These are phyloP conservation scores for Phytophthora constricta DNA, from an alignment of 352 stramenopile genomes.

Conservation along the genomic window DNA sequence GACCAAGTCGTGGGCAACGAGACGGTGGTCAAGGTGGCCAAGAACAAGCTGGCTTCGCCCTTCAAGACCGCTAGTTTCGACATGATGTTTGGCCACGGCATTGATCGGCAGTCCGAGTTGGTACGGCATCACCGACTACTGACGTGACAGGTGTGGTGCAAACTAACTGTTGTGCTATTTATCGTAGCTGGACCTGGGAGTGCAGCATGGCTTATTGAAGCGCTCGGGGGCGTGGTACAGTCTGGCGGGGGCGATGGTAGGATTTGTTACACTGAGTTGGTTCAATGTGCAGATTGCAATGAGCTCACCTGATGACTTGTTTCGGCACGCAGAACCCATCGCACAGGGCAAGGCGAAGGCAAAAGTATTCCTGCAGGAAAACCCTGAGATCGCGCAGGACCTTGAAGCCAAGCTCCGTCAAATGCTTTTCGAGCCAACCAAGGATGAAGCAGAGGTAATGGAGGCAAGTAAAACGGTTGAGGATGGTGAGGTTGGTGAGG, in stretches of 20 bases:
- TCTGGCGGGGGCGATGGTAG: slow-evolving; percentile 67
- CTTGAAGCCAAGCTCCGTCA: slow-evolving; percentile 78
- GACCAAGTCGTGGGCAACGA: slow-evolving; percentile 95
- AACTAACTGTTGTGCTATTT: background rate
- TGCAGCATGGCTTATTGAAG: slow-evolving; percentile 79
- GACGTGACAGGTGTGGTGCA: background rate
- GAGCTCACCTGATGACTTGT: background rate
- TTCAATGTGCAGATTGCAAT: background rate
- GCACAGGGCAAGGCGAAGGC: slow-evolving; percentile 85
- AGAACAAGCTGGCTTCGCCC: slow-evolving; percentile 98
- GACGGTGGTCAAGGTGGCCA: slow-evolving; percentile 98
- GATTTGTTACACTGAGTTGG: slow-evolving; percentile 4
- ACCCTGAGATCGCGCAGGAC: slow-evolving; percentile 70
- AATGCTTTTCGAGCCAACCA: slow-evolving; percentile 57
- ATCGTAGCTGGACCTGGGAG: slow-evolving; percentile 70
- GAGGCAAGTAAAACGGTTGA: slow-evolving; percentile 11
- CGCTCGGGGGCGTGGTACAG: slow-evolving; percentile 85
- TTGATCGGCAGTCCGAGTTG: slow-evolving; percentile 91
- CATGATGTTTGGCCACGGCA: slow-evolving; percentile 97
- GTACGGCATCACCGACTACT: slow-evolving; percentile 32
- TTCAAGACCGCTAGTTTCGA: slow-evolving; percentile 97
- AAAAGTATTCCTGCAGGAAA: slow-evolving; percentile 81
- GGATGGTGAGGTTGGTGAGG: slow-evolving; percentile 10
- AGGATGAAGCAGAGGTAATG: slow-evolving; percentile 16
- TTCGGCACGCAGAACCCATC: slow-evolving; percentile 69